Evolutionary conservation across 306 rosid genomes (phyloP).

Genomic region (Phaseolus lunatus): DNA sequence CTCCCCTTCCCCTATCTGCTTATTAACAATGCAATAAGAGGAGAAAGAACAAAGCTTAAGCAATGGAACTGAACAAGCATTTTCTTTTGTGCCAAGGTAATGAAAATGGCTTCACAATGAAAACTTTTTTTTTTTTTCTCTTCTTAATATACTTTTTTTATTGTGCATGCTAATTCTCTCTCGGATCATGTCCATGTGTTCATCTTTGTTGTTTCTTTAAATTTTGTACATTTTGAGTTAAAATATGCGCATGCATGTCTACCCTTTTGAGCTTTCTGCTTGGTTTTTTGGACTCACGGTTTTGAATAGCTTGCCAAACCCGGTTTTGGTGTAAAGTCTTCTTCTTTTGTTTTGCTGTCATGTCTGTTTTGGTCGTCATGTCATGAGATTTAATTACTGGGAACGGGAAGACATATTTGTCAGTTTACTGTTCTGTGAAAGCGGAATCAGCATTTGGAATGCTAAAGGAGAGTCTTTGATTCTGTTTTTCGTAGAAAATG

Average conservation of each 20-base stretch:
- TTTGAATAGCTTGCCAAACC: constrained; percentile 27
- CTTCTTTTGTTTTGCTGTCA: background rate
- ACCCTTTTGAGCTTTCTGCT: constrained; percentile 36
- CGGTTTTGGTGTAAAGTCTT: constrained; percentile 34
- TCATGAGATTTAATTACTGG: constrained; percentile 38
- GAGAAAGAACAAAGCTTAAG: background rate
- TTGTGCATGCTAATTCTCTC: constrained; percentile 44
- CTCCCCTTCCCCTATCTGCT: background rate
- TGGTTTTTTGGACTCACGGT: constrained; percentile 36
- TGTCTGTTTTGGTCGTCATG: constrained; percentile 26
- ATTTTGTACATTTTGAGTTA: constrained; percentile 14
- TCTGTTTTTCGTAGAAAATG: constrained; percentile 3
- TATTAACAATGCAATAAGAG: constrained; percentile 41
- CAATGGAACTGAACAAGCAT: constrained; percentile 25
- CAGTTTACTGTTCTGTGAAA: constrained; percentile 46
- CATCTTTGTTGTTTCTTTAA: background rate
- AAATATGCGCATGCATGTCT: constrained; percentile 64
- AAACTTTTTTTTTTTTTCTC: background rate
- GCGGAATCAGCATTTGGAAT: constrained; percentile 23
- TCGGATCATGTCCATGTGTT: constrained; percentile 12
- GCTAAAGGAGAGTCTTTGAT: background rate
- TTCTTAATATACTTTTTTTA: background rate
- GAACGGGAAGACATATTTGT: constrained; percentile 48
- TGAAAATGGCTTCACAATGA: constrained; percentile 19
- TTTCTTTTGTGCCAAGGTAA: constrained; percentile 51